Base-by-base conservation (phyloP, 2,329 filamentous ascomycete species). In the Hypoxylon sp. region DNA sequence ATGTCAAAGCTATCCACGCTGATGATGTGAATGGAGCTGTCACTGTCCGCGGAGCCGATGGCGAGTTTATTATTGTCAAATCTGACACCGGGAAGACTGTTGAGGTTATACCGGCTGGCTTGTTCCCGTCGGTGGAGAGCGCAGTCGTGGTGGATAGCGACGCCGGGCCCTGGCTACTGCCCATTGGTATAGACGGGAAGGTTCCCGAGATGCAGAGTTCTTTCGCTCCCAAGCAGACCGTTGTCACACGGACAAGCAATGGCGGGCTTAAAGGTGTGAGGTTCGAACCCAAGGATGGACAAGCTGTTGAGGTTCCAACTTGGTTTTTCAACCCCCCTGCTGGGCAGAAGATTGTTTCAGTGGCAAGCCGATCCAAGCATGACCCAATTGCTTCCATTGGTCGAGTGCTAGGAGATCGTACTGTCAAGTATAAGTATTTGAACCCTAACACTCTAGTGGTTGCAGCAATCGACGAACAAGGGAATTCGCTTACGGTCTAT, bases 381-480 rank as follows among this genome's bases (percentile, higher is more conserved):
- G 94, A 99, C 73, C 93, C 93, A 0, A 90, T 98, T 51, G 95
- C 96, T 2, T 98, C 96, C 0, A 97, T 99, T 73, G 96, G 96
- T 9, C 93, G 93, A 65, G 96, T 98, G 1, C 87, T 99, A 21
- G 94, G 94, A 25, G 92, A 99, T 75, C 89, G 96, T 46, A 90
- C 90, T n/a, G 96, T 99, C 51, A 87, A 95, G 69, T 99, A 99
- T 88, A 99, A 99, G 82, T 98, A 98, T 78, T 83, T 99, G 43
- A 97, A 97, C 81, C 89, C 93, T 0, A 98, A 97, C 80, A 87
- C 93, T 5, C 84, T 94, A 2, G 86, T 98, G 0, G 84, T 97
- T 49, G 92, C 92, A 1, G 85, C 92, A 1, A 81, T 90, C 2
- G 85, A 91, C 34, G 86, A 90, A 21, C 81, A 83, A 10, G 75